Percentiles rank a stretch among this genome's conserved stretches.
Conservation (phyloP, 768 basidiomycete genomes). For the Dentipellis sp. region DNA sequence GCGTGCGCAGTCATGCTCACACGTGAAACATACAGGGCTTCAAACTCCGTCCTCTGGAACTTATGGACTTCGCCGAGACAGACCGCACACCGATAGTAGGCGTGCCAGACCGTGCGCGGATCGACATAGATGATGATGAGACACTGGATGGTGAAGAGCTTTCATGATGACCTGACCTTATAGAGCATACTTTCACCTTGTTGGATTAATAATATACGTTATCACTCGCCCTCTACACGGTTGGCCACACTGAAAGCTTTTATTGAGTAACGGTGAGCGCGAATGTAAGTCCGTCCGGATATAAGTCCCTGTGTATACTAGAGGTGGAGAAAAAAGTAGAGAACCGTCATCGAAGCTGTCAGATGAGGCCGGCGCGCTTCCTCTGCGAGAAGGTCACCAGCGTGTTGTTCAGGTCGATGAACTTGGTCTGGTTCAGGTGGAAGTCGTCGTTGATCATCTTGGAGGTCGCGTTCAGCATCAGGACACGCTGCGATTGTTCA, state of each 20-base stretch:
- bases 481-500: background rate
- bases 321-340: no score
- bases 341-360: no score
- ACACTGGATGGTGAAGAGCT: background rate
- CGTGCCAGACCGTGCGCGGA: background rate
- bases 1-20: background rate
- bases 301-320: no score
- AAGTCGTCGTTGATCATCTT: background rate
- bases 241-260: no score
- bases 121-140: background rate
- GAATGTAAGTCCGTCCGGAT: no score
- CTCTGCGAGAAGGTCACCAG: no score
- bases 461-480: background rate
- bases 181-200: background rate
- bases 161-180: background rate
- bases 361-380: no score
- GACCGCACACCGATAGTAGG: slow-evolving; percentile 19
- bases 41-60: slow-evolving; percentile 57
- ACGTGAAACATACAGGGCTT: slow-evolving; percentile 47
- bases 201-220: no score
- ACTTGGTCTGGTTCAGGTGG: background rate
- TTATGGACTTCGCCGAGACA: slow-evolving; percentile 57
- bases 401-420: background rate
- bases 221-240: no score
- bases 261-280: no score